These are phyloP conservation scores for Marasmius sp. DNA, from an alignment of 1,284 basidiomycete species.

Conservation along the genomic window DNA sequence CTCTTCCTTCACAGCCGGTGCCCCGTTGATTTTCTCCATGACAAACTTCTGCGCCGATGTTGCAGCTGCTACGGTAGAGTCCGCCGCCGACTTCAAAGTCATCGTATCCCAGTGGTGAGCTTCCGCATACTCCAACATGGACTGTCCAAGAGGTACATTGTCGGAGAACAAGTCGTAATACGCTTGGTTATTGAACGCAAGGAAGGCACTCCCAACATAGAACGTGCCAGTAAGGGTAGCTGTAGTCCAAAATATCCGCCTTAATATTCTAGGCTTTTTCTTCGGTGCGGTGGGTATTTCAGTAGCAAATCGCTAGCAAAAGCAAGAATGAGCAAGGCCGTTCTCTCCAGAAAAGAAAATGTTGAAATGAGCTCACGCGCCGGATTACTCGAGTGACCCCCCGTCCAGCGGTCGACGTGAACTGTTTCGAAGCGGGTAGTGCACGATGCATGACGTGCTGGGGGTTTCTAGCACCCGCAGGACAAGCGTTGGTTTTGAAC, in stretches of 20 bases:
- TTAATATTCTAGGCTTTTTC: conserved; percentile 55
- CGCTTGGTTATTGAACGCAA: conserved; percentile 68
- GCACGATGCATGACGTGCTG: conserved; percentile 54
- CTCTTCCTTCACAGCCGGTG: conserved; percentile 21
- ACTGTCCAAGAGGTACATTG: conserved; percentile 74
- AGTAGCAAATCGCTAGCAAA: conserved; percentile 54
- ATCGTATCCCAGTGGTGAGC: conserved; percentile 75
- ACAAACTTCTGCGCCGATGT: conserved; percentile 52
- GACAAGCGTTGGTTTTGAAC: neutral
- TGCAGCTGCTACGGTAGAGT: conserved; percentile 53
- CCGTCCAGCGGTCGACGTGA: conserved; percentile 44
- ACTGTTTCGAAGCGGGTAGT: conserved; percentile 52
- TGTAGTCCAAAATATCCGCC: conserved; percentile 61
- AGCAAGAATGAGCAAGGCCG: neutral
- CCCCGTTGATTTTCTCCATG: conserved; percentile 40
- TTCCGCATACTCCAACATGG: conserved; percentile 81
- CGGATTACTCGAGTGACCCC: conserved; percentile 47
- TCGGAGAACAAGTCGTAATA: conserved; percentile 85
- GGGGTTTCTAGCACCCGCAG: conserved; percentile 1
- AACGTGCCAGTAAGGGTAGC: conserved; percentile 65
- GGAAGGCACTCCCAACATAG: conserved; percentile 77
- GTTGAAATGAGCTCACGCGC: conserved; percentile 45
- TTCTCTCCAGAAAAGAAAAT: neutral
- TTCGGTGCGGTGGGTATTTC: conserved; percentile 43
- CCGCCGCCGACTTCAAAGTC: conserved; percentile 58